These are phyloP conservation scores for Bullera alba DNA, from an alignment of 768 basidiomycete genomes.

Conservation along the genomic window DNA sequence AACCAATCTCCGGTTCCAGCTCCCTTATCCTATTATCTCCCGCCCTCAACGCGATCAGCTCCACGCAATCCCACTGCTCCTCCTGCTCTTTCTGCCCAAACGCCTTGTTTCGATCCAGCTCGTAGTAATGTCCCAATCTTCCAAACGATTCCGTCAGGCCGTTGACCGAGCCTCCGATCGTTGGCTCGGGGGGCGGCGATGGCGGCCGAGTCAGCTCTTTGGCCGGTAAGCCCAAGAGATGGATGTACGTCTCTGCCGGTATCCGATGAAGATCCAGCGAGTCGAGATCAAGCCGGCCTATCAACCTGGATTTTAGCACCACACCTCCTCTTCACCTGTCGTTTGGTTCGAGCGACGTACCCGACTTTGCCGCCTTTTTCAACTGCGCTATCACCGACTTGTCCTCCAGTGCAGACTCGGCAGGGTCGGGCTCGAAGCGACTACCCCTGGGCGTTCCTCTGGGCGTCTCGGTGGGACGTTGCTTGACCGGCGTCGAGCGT, in stretches of 20 bases:
- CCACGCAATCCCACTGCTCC: slow-evolving; percentile 36
- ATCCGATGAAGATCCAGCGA: slow-evolving; percentile 15
- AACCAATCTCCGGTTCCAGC: slow-evolving; percentile 38
- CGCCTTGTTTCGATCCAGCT: slow-evolving; percentile 13
- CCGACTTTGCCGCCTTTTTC: slow-evolving; percentile 21
- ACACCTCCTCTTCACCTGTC: too few relatives aligned
- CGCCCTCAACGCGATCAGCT: slow-evolving; percentile 27
- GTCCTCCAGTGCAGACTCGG: slow-evolving; percentile 26
- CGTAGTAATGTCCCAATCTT: neutral
- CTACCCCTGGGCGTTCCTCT: neutral
- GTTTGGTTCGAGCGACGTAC: slow-evolving; percentile 12
- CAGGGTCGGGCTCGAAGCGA: slow-evolving; percentile 1
- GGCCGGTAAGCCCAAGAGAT: slow-evolving; percentile 20
- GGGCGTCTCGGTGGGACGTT: neutral
- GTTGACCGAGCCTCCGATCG: neutral
- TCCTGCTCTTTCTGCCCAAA: slow-evolving; percentile 18
- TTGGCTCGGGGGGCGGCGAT: neutral
- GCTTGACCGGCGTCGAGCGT: slow-evolving; percentile 3
- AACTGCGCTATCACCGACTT: slow-evolving; percentile 19
- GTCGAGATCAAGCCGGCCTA: slow-evolving; percentile 35
- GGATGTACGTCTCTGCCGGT: slow-evolving; percentile 28
- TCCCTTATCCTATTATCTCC: slow-evolving; percentile 21
- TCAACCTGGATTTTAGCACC: too few relatives aligned
- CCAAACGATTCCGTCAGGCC: slow-evolving; percentile 1
- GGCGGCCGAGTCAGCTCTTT: slow-evolving; percentile 23